Percentiles rank a stretch among this genome's conserved stretches.
Evolutionary conservation across 495 filamentous ascomycete genomes (phyloP).

Genomic region (Penicillium dipodomyicola): DNA sequence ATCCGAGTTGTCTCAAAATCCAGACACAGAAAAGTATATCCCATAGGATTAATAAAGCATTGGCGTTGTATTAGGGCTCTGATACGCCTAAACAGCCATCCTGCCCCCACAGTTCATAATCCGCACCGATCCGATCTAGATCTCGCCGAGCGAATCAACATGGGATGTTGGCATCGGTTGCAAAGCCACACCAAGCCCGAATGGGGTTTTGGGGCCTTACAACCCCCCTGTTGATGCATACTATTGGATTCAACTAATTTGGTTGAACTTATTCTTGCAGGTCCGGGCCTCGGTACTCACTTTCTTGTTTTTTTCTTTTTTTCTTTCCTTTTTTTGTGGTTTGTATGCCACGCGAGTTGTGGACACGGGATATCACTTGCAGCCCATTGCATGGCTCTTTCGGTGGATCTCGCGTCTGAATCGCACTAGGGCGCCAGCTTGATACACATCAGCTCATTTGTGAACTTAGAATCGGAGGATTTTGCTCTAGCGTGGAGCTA

Average conservation of each 20-base stretch:
- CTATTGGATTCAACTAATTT: conserved; percentile 20
- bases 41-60: background rate
- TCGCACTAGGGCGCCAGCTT: conserved; percentile 1
- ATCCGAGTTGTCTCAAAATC: background rate
- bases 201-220: background rate
- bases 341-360: conserved; percentile 14
- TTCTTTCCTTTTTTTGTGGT: background rate
- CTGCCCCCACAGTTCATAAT: conserved; percentile 21
- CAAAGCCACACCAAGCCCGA: conserved; percentile 6
- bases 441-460: conserved; percentile 8
- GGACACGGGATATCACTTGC: background rate
- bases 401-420: conserved; percentile 4
- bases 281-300: conserved; percentile 2
- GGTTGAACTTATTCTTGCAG: conserved; percentile 15
- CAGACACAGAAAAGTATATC: background rate
- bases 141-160: conserved; percentile 3
- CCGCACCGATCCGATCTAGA: conserved; percentile 31
- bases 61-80: background rate
- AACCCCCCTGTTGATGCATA: background rate
- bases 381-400: background rate
- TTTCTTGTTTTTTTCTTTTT: too few relatives aligned
- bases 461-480: background rate
- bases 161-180: conserved; percentile 12
- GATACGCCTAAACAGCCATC: conserved; percentile 7
- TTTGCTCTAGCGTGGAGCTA: background rate